Percentiles rank a stretch among this genome's conserved stretches.
These are phyloP conservation scores for Tubosaeta sp. DNA, from an alignment of 768 basidiomycete species.

Conservation along the genomic window DNA sequence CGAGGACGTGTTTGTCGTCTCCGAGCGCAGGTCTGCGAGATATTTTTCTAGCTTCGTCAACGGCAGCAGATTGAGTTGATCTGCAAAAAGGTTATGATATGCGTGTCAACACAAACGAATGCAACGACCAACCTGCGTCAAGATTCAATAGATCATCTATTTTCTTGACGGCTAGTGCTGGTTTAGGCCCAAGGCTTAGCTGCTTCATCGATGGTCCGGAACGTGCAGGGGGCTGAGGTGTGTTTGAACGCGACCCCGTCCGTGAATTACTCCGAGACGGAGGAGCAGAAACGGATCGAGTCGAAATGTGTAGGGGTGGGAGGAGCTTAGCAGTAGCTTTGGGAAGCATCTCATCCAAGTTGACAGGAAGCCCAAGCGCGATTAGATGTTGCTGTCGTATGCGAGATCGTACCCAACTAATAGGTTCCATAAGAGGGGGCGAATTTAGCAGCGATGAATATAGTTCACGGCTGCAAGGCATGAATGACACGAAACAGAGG, in stretches of 20 bases:
- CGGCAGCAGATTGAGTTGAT: slow-evolving; percentile 68
- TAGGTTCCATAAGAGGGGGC: slow-evolving; percentile 73
- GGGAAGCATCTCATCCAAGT: slow-evolving; percentile 87
- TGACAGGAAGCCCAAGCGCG: slow-evolving; percentile 88
- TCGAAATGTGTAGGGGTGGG: slow-evolving; percentile 78
- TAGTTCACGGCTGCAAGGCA: slow-evolving; percentile 60
- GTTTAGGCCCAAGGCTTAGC: slow-evolving; percentile 68
- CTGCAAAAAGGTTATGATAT: slow-evolving; percentile 36
- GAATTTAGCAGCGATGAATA: slow-evolving; percentile 69
- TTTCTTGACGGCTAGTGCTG: slow-evolving; percentile 62
- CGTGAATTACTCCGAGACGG: slow-evolving; percentile 45
- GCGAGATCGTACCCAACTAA: slow-evolving; percentile 91
- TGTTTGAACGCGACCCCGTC: slow-evolving; percentile 44
- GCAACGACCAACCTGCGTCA: slow-evolving; percentile 53
- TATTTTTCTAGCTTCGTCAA: slow-evolving; percentile 60
- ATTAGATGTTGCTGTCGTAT: slow-evolving; percentile 90
- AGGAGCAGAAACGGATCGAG: slow-evolving; percentile 64
- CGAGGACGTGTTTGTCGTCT: slow-evolving; percentile 72
- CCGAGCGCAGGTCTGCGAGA: slow-evolving; percentile 61
- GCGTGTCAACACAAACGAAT: background rate
- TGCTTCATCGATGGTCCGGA: slow-evolving; percentile 30
- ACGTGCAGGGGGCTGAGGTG: slow-evolving; percentile 40
- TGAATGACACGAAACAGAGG: slow-evolving; percentile 22
- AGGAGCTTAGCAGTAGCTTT: slow-evolving; percentile 59
- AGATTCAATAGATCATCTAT: slow-evolving; percentile 65